A percentile compares a stretch with the other conserved stretches of the same genome.
These are phyloP conservation scores for Chlorella sp. DNA, from an alignment of 139 green algal genomes.

Conservation along the genomic window DNA sequence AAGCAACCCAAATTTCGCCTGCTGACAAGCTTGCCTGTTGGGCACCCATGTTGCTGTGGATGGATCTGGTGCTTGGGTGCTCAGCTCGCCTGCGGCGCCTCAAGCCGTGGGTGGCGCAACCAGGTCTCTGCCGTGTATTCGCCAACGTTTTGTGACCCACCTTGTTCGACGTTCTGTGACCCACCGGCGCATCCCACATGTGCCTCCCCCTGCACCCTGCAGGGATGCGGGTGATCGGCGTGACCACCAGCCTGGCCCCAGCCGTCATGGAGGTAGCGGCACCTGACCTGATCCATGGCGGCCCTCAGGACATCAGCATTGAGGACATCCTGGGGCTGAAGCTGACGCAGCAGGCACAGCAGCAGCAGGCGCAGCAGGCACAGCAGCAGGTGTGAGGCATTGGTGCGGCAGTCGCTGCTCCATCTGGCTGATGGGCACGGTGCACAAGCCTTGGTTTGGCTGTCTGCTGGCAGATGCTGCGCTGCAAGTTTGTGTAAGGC, in stretches of 20 bases:
- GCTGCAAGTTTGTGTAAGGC: not conserved
- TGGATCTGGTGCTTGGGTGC: not conserved
- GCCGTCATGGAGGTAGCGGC: slow-evolving; percentile 41
- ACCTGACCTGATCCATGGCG: slow-evolving; percentile 52
- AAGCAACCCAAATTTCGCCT: too few relatives aligned
- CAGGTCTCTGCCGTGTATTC: too few relatives aligned
- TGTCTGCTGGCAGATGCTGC: not conserved
- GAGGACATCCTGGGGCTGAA: slow-evolving; percentile 37
- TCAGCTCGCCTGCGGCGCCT: not conserved
- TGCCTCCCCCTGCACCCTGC: not conserved
- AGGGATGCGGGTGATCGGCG: slow-evolving; percentile 69
- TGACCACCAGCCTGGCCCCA: slow-evolving; percentile 61
- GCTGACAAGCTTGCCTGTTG: not conserved
- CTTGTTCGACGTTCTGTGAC: too few relatives aligned
- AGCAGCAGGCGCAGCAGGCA: slow-evolving; percentile 12
- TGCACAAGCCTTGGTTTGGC: not conserved
- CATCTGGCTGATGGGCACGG: not conserved
- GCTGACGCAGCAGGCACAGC: slow-evolving; percentile 5
- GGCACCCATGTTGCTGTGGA: too few relatives aligned
- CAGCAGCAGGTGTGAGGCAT: not conserved
- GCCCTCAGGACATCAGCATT: slow-evolving; percentile 58
- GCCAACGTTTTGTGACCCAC: too few relatives aligned
- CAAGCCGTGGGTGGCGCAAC: not conserved
- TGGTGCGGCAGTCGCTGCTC: not conserved
- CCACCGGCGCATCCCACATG: too few relatives aligned